Percentiles rank a stretch among this genome's conserved stretches.
phyloP scores from a whole-genome alignment of 108 stramenopile genomes.

The Parietichytrium sp. region DNA sequence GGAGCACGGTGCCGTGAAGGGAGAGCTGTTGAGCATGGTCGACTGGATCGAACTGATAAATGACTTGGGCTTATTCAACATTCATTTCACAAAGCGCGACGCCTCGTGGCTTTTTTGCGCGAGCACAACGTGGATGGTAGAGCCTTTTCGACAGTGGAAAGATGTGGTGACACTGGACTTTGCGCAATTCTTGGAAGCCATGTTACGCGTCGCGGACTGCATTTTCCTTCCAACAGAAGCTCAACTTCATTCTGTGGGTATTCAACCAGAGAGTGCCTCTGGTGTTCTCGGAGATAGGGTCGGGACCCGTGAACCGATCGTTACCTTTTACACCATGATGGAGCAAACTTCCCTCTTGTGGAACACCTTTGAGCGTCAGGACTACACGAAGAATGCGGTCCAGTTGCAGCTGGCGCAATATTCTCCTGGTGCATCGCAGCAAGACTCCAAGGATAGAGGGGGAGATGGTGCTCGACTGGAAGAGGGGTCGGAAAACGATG shows the following conservation, averaged over 20 bases:
- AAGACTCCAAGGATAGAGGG: neutral
- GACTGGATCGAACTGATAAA: neutral
- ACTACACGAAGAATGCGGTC: neutral
- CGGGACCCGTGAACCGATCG: neutral
- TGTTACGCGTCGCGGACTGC: neutral
- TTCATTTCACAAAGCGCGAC: neutral
- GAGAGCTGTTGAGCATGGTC: neutral
- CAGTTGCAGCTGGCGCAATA: neutral
- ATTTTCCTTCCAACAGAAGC: slow-evolving; percentile 6
- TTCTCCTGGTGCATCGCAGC: neutral
- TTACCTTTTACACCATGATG: neutral
- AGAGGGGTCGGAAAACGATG: neutral
- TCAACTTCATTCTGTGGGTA: neutral
- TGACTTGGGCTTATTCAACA: neutral
- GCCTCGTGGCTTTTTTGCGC: slow-evolving; percentile 13
- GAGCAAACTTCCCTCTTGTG: slow-evolving; percentile 16
- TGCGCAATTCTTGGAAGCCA: neutral
- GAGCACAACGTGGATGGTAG: neutral
- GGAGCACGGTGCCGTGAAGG: neutral
- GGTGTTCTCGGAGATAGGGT: neutral
- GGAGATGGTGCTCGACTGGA: neutral
- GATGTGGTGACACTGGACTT: neutral
- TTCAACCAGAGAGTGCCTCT: neutral
- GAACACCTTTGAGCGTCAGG: slow-evolving; percentile 27
- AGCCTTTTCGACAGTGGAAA: neutral